Evolutionary conservation across 2,329 filamentous ascomycete genomes (phyloP).

Genomic region (Amphichorda felina): DNA sequence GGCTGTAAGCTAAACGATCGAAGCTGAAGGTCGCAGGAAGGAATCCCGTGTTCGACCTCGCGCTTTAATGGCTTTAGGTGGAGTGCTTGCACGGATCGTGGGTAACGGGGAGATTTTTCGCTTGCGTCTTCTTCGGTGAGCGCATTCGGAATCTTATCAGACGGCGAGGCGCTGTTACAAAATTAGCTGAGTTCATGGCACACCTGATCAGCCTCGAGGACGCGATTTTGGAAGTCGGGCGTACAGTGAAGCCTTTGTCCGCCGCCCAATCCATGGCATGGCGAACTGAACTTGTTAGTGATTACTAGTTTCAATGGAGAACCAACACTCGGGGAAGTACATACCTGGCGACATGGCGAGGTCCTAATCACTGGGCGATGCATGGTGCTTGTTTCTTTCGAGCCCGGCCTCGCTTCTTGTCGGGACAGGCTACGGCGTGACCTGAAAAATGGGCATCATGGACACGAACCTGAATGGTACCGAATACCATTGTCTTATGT

Average conservation of each 20-base stretch:
- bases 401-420: no score
- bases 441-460: no score
- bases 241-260: conserved; percentile 14
- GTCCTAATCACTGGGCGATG: conserved; percentile 14
- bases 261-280: conserved; percentile 11
- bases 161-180: not conserved
- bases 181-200: not conserved
- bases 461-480: no score
- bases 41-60: conserved; percentile 61
- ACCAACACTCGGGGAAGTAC: not conserved
- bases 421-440: no score
- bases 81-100: conserved; percentile 71
- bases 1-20: conserved; percentile 85
- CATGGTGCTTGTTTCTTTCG: conserved; percentile 12
- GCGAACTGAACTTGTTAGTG: not conserved
- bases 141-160: conserved; percentile 3
- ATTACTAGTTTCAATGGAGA: not conserved
- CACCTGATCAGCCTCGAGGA: not conserved
- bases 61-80: conserved; percentile 78
- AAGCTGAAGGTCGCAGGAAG: conserved; percentile 81
- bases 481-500: no score
- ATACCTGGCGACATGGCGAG: conserved; percentile 12
- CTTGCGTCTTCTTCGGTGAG: not conserved
- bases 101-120: conserved; percentile 38
- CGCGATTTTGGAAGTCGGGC: conserved; percentile 4